Evolutionary conservation across 306 rosid species (phyloP), one percentile per base, ranked within the genome.

Genomic region (Pyrus pyrifolia): DNA sequence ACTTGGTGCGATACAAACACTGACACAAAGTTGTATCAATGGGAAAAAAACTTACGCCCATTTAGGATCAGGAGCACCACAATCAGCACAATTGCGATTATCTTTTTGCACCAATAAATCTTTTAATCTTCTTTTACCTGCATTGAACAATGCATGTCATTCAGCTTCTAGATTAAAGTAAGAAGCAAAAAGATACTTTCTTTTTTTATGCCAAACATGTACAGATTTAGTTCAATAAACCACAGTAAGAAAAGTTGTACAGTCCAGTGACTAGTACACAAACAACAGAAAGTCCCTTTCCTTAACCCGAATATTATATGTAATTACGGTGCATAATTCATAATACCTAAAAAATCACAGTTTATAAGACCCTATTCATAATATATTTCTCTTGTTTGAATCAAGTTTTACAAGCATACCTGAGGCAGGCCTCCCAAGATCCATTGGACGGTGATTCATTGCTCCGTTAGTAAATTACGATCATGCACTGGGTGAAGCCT

Each of bases 11-110:
- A 35, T 59, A 59, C 55, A 75, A 53, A 78, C 62, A 69, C 63
- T 46, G 49, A 44, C 46, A 69, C 23, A 80, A 8, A 23, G 60
- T 67, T 58, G 59, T 55, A 71, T 76, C 42, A 52, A 74, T 25
- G 60, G 21, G 51, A 71, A 10, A 64, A 64, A 30, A 45, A 88
- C 99, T 85, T 88, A 96, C 99, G 99, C 99, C 99, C 99, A 96
- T 88, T 91, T 92, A 71, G 99, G 99, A 85, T 92, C 97, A 19
- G 92, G 83, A 73, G 97, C 93, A 80, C 89, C 88, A 84, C 99
- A 96, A 83, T 96, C 99, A 64, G 99, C 96, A 81, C 99, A 96
- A 57, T 65, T 4, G 75, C 93, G 92, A 79, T 96, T 96, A 82
- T 96, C 98, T 14, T 82, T 82, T 71, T 88, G 92, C 78, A 82